A percentile compares a stretch with the other conserved stretches of the same genome.
phyloP scores from a whole-genome alignment of 2,329 filamentous ascomycete genomes.

The Amesomyces nigricolor region DNA sequence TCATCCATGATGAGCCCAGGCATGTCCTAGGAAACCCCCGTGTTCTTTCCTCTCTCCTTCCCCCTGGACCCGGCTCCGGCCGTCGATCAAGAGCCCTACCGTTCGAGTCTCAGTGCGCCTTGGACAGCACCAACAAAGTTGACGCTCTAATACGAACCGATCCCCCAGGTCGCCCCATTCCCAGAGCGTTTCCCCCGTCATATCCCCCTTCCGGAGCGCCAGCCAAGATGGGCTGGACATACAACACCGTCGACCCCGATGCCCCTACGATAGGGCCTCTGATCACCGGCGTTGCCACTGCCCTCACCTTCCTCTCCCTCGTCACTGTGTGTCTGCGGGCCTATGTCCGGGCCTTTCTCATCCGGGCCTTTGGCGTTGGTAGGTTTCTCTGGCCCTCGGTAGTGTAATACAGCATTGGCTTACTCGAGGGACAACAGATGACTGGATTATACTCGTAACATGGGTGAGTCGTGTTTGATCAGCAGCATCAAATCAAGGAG shows the following conservation, averaged over 20 bases:
- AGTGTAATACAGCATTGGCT: background rate
- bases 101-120: too few species aligned
- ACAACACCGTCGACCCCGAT: slow-evolving; percentile 31
- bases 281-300: slow-evolving; percentile 29
- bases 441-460: slow-evolving; percentile 30
- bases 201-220: background rate
- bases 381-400: slow-evolving; percentile 6
- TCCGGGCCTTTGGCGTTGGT: slow-evolving; percentile 35
- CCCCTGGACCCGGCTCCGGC: too few species aligned
- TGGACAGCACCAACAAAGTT: too few species aligned
- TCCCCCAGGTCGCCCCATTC: background rate
- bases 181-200: background rate
- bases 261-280: slow-evolving; percentile 32
- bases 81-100: too few species aligned
- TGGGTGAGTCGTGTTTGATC: slow-evolving; percentile 25
- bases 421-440: slow-evolving; percentile 22
- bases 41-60: too few species aligned
- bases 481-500: background rate
- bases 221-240: slow-evolving; percentile 34
- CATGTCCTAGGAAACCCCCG: too few species aligned
- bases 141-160: background rate
- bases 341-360: slow-evolving; percentile 32
- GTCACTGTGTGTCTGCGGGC: slow-evolving; percentile 30
- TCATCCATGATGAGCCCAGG: too few species aligned
- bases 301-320: slow-evolving; percentile 31